phyloP scores from a whole-genome alignment of 2,329 filamentous ascomycete genomes.

The Sclerotinia glacialis region DNA sequence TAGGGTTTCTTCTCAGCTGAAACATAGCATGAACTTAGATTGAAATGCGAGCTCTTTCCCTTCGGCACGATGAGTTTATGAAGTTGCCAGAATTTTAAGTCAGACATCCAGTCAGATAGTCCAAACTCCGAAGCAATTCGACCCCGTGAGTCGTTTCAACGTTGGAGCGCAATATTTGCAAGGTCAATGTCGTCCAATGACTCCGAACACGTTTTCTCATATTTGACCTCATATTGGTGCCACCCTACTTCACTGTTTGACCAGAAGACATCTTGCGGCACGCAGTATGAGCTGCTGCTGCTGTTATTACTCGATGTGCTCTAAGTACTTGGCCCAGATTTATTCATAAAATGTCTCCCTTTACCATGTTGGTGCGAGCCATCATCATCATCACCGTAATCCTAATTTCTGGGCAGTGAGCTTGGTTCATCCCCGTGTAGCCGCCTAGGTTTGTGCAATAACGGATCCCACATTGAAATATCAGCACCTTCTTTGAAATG shows the following conservation, averaged over 20 bases:
- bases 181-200: too few relatives aligned
- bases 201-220: background rate
- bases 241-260: background rate
- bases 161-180: too few relatives aligned
- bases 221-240: background rate
- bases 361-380: background rate
- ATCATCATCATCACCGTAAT: background rate
- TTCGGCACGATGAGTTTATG: too few relatives aligned
- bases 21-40: too few relatives aligned
- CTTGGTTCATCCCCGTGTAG: background rate
- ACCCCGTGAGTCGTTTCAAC: too few relatives aligned
- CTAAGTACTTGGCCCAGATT: background rate
- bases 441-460: background rate
- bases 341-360: background rate
- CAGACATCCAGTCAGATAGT: too few relatives aligned
- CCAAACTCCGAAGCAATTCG: too few relatives aligned
- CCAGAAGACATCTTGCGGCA: background rate
- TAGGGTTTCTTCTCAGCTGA: too few relatives aligned
- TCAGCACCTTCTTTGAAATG: background rate
- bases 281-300: rapidly evolving
- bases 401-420: background rate
- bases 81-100: too few relatives aligned
- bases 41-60: too few relatives aligned
- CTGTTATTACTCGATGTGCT: background rate
- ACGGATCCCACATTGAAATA: background rate